Conservation (phyloP, 768 basidiomycete genomes). For the Russula lepida region DNA sequence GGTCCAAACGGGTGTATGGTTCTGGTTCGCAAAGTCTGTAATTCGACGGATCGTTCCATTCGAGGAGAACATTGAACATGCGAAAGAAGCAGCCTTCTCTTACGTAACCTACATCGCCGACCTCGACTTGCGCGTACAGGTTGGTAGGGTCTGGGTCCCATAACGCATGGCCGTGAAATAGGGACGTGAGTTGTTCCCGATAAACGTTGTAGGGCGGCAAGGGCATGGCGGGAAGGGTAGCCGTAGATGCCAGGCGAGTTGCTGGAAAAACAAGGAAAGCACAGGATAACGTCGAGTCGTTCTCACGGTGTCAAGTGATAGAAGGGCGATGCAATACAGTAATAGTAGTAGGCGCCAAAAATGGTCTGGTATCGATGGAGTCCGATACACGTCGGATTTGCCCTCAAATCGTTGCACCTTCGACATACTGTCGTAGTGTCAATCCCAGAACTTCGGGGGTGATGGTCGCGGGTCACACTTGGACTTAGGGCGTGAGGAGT, state of each 20-base stretch:
- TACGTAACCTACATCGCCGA: slow-evolving; percentile 22
- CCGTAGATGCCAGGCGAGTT: too few species aligned
- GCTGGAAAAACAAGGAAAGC: neutral
- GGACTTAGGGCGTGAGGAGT: neutral
- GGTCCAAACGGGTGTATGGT: neutral
- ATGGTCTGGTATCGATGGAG: neutral
- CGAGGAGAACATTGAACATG: slow-evolving; percentile 17
- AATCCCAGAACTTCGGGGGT: too few species aligned
- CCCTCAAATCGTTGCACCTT: too few species aligned
- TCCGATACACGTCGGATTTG: neutral
- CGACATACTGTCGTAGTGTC: too few species aligned
- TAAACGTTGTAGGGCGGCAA: slow-evolving; percentile 14
- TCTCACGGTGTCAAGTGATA: neutral
- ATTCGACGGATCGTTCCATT: slow-evolving; percentile 6
- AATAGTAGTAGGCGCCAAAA: neutral
- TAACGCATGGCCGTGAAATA: slow-evolving; percentile 18
- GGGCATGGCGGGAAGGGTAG: neutral
- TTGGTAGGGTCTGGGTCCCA: slow-evolving; percentile 21
- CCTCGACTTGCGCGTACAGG: slow-evolving; percentile 17
- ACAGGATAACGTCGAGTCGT: neutral
- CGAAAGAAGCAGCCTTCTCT: slow-evolving; percentile 17
- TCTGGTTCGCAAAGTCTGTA: neutral
- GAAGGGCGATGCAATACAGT: neutral
- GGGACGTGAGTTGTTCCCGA: slow-evolving; percentile 18
- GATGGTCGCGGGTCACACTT: neutral